Percentiles rank a stretch among this genome's conserved stretches.
Evolutionary conservation across 1,284 basidiomycete species (phyloP).

Genomic region (Irpex lacteus): DNA sequence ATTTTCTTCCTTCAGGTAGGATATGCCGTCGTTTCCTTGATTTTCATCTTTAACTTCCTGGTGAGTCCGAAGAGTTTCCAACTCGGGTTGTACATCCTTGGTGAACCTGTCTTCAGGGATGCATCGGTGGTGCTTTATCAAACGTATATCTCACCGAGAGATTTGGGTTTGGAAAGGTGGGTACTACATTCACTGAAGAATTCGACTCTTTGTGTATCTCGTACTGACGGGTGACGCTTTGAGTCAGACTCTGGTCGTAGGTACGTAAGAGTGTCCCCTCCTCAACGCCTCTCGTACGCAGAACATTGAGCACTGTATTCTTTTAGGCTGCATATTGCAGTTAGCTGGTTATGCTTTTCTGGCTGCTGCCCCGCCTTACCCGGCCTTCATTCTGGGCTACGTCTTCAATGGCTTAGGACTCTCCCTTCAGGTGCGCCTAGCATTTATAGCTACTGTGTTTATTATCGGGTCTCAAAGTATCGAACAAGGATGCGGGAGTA

Average conservation of each 20-base stretch:
- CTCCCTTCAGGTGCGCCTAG: conserved; percentile 41
- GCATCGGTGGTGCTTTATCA: conserved; percentile 40
- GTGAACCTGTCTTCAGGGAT: conserved; percentile 33
- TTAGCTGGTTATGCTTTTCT: conserved; percentile 50
- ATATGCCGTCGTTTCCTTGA: conserved; percentile 46
- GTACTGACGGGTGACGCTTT: too few relatives aligned
- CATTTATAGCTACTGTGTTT: background rate
- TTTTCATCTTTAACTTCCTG: conserved; percentile 53
- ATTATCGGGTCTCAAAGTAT: background rate
- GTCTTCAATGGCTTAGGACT: conserved; percentile 63
- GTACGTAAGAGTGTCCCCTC: conserved; percentile 10
- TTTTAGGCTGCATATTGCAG: conserved; percentile 32
- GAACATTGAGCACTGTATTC: background rate
- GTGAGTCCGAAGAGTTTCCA: conserved; percentile 29
- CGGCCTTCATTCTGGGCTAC: conserved; percentile 56
- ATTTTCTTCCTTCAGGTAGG: conserved; percentile 30
- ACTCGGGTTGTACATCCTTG: background rate
- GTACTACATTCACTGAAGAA: background rate
- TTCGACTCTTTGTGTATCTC: background rate
- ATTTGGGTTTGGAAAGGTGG: conserved; percentile 55
- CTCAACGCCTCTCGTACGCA: too few relatives aligned
- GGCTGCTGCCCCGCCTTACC: conserved; percentile 61
- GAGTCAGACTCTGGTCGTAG: conserved; percentile 24
- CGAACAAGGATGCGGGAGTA: conserved; percentile 46
- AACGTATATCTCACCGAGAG: conserved; percentile 51